Conservation (phyloP, 192 early-diverging fungal genomes). For the Coemansia sp. region DNA sequence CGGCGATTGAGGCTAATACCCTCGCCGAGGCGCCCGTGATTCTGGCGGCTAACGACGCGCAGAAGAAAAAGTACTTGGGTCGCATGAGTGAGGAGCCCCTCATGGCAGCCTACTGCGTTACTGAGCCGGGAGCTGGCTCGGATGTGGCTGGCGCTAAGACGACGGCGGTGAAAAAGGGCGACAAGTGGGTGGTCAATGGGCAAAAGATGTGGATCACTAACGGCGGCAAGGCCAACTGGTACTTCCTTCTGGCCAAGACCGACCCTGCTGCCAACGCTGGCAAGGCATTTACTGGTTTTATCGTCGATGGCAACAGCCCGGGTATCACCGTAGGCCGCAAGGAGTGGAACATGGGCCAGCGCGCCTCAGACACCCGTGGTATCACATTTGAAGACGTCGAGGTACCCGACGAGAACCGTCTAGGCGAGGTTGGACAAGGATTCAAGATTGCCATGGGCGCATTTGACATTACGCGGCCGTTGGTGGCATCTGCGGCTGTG, state of each 20-base stretch:
- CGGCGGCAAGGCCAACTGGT: slow-evolving; percentile 96
- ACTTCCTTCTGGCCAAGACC: slow-evolving; percentile 91
- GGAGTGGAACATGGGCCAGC: slow-evolving; percentile 98
- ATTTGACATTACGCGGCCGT: slow-evolving; percentile 91
- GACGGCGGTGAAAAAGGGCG: slow-evolving; percentile 73
- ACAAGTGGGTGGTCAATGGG: slow-evolving; percentile 82
- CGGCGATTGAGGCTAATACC: slow-evolving; percentile 96
- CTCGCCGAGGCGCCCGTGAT: slow-evolving; percentile 91
- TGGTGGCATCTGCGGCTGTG: slow-evolving; percentile 86
- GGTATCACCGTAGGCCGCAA: slow-evolving; percentile 93
- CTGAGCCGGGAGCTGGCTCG: slow-evolving; percentile 77
- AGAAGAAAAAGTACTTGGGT: slow-evolving; percentile 97
- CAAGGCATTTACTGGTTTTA: slow-evolving; percentile 94
- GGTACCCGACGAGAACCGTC: slow-evolving; percentile 76
- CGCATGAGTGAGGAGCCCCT: slow-evolving; percentile 95
- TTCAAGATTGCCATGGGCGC: slow-evolving; percentile 98
- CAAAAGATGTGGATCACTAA: slow-evolving; percentile 99
- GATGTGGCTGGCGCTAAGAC: slow-evolving; percentile 77
- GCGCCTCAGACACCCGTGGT: slow-evolving; percentile 89
- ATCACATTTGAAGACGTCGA: slow-evolving; percentile 85
- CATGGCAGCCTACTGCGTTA: slow-evolving; percentile 94
- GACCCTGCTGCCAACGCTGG: slow-evolving; percentile 77
- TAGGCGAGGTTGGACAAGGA: slow-evolving; percentile 78
- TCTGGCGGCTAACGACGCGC: slow-evolving; percentile 83
- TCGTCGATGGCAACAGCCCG: slow-evolving; percentile 87